These are phyloP conservation scores for Eragrostis curvula DNA, from an alignment of 176 grass and related monocot genomes.

Conservation along the genomic window DNA sequence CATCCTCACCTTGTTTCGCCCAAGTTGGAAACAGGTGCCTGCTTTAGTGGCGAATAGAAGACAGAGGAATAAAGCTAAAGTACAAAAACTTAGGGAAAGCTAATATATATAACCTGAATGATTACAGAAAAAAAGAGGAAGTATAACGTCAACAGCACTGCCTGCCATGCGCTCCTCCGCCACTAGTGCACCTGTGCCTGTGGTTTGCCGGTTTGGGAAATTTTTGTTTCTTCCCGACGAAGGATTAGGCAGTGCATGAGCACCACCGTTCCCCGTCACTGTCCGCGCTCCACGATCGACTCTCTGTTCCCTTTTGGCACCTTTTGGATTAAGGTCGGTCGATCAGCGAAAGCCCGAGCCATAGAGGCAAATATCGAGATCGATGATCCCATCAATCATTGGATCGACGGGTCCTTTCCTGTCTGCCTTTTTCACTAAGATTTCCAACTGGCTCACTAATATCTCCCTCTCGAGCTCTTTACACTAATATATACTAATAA, in stretches of 20 bases:
- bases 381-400: slow-evolving; percentile 16
- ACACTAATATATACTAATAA: too few species aligned
- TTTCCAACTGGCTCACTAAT: slow-evolving; percentile 10
- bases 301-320: neutral
- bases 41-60: neutral
- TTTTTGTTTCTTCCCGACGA: slow-evolving; percentile 54
- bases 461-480: neutral
- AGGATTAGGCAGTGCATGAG: slow-evolving; percentile 42
- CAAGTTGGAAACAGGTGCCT: slow-evolving; percentile 11
- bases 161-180: neutral
- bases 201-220: slow-evolving; percentile 22
- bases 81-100: neutral
- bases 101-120: neutral
- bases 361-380: neutral
- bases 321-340: slow-evolving; percentile 37
- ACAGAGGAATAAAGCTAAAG: neutral
- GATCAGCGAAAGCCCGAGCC: slow-evolving; percentile 26
- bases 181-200: neutral
- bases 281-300: neutral
- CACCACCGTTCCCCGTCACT: slow-evolving; percentile 24
- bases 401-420: slow-evolving; percentile 22
- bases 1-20: slow-evolving; percentile 9
- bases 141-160: neutral
- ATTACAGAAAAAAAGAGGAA: neutral
- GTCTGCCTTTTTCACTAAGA: slow-evolving; percentile 23